Base-by-base conservation (phyloP, 202 grass and related monocot genomes). In the Digitaria exilis region DNA sequence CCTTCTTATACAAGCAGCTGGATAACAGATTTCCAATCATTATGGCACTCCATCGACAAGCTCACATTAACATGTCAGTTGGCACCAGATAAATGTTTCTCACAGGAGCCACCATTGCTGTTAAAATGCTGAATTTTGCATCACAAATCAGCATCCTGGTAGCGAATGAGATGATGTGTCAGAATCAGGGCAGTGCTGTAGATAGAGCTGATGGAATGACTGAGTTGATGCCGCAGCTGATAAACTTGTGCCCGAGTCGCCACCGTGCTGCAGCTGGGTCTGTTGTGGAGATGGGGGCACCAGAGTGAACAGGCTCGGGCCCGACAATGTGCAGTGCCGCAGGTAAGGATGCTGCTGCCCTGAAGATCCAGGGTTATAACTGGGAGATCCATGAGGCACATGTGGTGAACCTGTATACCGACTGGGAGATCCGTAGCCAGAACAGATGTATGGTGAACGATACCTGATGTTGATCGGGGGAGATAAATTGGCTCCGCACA, bases 381-480 rank as follows among this genome's bases (percentile, higher is more conserved):
- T 79, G 4, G 8, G 67, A 69, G 68, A 79, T 49, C 79, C 68
- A n/a, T 18, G 34, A 45, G 42, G 68, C 14, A 75, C 18, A 2
- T 50, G 76, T 19, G 86, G 80, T 21, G 88, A 94, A 64, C 77
- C 84, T 26, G 63, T 42, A 73, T 68, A 86, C 39, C 49, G 86
- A n/a, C 84, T 64, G 1, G 90, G 55, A 18, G 87, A 90, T 70
- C 78, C 83, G 12, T 93, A 68, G 15, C 85, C 75, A 43, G 90
- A 93, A 67, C 19, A 43, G 30, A 83, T 7, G 72, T 83, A 86
- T 34, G n/a, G 48, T 45, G 89, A 87, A 39, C 57, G 43, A 82
- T 83, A 84, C 25, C 77, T 83, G 45, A 90, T 88, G 75, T 87
- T 80, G 64, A 89, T 86, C 0, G 90, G 80, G 9, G 92, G 94